Base-by-base conservation (phyloP, 2,329 filamentous ascomycete genomes). In the Aspergillus sp. region DNA sequence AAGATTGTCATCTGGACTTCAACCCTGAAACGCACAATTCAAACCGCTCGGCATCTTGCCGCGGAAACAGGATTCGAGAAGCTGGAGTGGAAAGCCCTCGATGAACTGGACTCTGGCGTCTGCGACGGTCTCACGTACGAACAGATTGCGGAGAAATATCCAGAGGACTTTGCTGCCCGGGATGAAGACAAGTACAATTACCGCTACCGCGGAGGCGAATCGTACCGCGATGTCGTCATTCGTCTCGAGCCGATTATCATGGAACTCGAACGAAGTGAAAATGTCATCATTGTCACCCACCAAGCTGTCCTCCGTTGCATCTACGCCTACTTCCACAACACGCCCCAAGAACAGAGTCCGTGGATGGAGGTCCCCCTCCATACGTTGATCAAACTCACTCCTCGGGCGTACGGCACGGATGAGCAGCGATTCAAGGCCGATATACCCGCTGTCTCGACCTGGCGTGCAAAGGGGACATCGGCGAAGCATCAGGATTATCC, bases 131-230 rank as follows among this genome's bases (percentile, higher is more conserved):
- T 97, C 71, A 99, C 94, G 1, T 97, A 97, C 71, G 89, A 91
- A 66, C 88, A 99, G 69, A 97, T 99, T 68, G 91, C 94, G 65
- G 85, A 95, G 65, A 78, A 83, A 50, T 97, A 90, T 69, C 94
- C 94, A 0, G 92, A 97, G 62, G 94, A 99, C 76, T 99, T 99
- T 76, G 85, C 86, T 46, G 91, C 93, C 31, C 90, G 94, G 57
- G 94, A 99, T 72, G 91, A 96, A 61, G 94, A 99, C 80, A 99
- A 99, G 75, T 97, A 97, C 83, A 97, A 99, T 78, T 99, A 99
- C 76, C 91, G 94, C 52, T 99, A 99, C 75, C 88, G 94, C 4
- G 94, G 94, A 58, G 94, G 94, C 49, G 94, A 99, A 76, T 95
- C 89, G 56, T 89, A 99, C 72, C 89, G 93, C 51, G 94, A 99